Base-by-base conservation (phyloP, 75 land plant species). In the Pinus taeda region DNA sequence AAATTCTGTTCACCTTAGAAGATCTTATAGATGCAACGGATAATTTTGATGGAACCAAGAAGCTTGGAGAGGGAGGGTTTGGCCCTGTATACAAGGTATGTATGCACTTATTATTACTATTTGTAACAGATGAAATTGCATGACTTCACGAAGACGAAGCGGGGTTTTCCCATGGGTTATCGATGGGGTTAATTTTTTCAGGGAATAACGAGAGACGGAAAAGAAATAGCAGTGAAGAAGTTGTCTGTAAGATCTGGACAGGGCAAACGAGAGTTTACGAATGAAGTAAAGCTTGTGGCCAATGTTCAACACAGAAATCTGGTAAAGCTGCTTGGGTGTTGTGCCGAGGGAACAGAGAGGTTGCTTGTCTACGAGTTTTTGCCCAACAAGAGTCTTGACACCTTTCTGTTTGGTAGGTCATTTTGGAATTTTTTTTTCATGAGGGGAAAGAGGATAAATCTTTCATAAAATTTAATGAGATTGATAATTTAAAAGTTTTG, bases 291-390 rank as follows among this genome's bases (percentile, higher is more conserved):
- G 20, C 49, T 78, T 6, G 13, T 73, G 24, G 49, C 77, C 26
- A 67, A 71, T 53, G 15, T 78, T 71, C 79, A 72, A n/a, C 79
- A 78, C 37, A 0, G 77, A 33, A 78, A 78, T 45, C 77, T 78
- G 6, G 77, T 73, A 5, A 20, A 73, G 3, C 61, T 78, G 8
- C 14, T 64, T 12, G 79, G 79, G 14, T 78, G 79, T 77, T 78
- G 77, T 18, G n/a, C 3, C 13, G 79, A 78, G 37, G 59, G 55
- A 30, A 37, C 0, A 9, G 18, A 57, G 56, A 69, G 66, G n/a
- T 79, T 83, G 59, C 74, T 80, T 33, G 83, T 83, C 8, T 83
- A 83, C 30, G 85, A 83, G 69, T 83, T 59, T 60, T 65, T 76
- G 15, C 24, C 58, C 20, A 76, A 81, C 60, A 71, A 73, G 33